Evolutionary conservation across 805 yeast genomes (phyloP).

Genomic region (Grigorovia yakushimaensis): DNA sequence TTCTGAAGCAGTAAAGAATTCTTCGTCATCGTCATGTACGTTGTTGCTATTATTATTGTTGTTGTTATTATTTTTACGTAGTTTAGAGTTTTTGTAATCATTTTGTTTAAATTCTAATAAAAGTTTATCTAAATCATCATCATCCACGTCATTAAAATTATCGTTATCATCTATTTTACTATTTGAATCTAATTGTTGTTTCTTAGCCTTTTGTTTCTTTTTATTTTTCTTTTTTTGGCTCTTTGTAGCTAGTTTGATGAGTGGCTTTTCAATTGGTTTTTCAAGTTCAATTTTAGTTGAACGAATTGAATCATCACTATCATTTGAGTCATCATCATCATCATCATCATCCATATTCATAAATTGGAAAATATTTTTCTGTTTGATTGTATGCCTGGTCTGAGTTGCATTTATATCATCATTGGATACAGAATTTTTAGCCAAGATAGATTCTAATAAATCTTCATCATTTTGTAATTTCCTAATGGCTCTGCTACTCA

Average conservation of each 20-base stretch:
- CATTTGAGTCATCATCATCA: slow-evolving; percentile 8
- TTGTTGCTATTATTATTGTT: slow-evolving; percentile 9
- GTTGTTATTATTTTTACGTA: background rate
- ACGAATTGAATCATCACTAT: slow-evolving; percentile 3
- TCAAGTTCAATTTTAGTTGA: background rate
- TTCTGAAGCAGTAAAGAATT: slow-evolving; percentile 36
- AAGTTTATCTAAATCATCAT: slow-evolving; percentile 50
- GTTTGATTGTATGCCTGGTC: slow-evolving; percentile 2
- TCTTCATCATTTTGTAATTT: slow-evolving; percentile 28
- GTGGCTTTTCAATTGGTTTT: background rate
- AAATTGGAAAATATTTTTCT: slow-evolving; percentile 20
- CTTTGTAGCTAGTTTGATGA: slow-evolving; percentile 2
- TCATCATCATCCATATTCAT: slow-evolving; percentile 15
- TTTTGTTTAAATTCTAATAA: slow-evolving; percentile 35
- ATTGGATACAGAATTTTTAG: slow-evolving; percentile 1
- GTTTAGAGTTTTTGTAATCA: slow-evolving; percentile 13
- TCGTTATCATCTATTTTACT: slow-evolving; percentile 12
- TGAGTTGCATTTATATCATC: too few relatives aligned
- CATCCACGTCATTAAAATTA: slow-evolving; percentile 33
- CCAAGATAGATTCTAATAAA: slow-evolving; percentile 15
- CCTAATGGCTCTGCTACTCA: slow-evolving; percentile 31
- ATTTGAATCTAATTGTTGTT: slow-evolving; percentile 15
- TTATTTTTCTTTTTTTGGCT: slow-evolving; percentile 21
- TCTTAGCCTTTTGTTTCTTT: slow-evolving; percentile 15
- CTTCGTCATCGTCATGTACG: slow-evolving; percentile 28